Evolutionary conservation across 441 rosid species (phyloP).

Genomic region (Manihot esculenta): DNA sequence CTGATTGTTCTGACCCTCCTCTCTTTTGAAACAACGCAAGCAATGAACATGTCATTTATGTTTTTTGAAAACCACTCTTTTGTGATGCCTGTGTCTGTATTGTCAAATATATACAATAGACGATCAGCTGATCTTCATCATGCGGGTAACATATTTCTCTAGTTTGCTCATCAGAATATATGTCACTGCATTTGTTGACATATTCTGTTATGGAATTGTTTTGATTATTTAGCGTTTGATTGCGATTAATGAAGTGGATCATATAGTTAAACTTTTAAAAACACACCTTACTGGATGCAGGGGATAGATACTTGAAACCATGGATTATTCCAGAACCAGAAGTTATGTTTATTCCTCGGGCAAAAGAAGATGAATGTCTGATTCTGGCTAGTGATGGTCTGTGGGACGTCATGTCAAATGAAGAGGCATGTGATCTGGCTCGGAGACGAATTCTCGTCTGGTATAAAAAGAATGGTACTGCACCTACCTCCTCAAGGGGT

Average conservation of each 20-base stretch:
- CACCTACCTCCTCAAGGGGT: slow-evolving; percentile 36
- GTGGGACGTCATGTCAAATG: slow-evolving; percentile 91
- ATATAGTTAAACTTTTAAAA: not conserved
- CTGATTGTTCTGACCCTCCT: too few relatives aligned
- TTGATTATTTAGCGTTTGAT: not conserved
- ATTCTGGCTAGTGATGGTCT: slow-evolving; percentile 85
- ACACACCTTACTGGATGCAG: slow-evolving; percentile 33
- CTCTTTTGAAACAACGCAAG: too few relatives aligned
- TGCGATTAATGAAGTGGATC: not conserved
- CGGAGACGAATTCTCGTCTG: slow-evolving; percentile 69
- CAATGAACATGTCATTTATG: too few relatives aligned
- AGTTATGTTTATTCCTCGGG: slow-evolving; percentile 67
- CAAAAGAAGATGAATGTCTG: slow-evolving; percentile 84
- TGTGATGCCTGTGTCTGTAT: too few relatives aligned
- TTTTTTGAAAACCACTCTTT: too few relatives aligned
- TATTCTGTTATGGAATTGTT: not conserved
- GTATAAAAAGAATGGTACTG: slow-evolving; percentile 64
- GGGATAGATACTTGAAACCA: slow-evolving; percentile 87
- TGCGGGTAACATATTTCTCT: too few relatives aligned
- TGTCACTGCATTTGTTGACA: too few relatives aligned
- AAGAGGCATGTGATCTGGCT: slow-evolving; percentile 84
- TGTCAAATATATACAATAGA: too few relatives aligned
- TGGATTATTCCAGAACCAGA: slow-evolving; percentile 90
- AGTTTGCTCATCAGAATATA: too few relatives aligned
- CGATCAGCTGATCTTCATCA: too few relatives aligned